A percentile compares a stretch with the other conserved stretches of the same genome.
Conservation (phyloP, 2,329 filamentous ascomycete species). For the Talaromyces sp. region DNA sequence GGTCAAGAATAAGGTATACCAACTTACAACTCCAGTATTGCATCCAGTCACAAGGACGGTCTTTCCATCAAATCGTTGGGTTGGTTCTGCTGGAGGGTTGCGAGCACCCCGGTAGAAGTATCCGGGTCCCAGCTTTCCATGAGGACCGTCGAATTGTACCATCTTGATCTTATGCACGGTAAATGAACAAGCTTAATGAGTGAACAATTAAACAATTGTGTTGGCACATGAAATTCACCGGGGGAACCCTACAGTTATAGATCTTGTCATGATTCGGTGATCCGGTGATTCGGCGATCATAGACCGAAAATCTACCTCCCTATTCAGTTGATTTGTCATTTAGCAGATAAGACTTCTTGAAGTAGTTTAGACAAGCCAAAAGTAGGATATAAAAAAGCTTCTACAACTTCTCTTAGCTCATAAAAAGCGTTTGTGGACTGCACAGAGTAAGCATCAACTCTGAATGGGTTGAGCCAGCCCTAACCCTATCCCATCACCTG, state of each 20-base stretch:
- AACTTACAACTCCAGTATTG: constrained; percentile 13
- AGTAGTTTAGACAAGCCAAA: not conserved
- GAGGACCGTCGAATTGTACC: constrained; percentile 18
- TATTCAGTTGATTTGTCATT: not conserved
- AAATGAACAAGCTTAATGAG: not conserved
- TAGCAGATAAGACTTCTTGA: not conserved
- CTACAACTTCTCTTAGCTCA: not conserved
- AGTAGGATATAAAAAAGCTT: not conserved
- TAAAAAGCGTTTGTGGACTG: not conserved
- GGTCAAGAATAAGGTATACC: not conserved
- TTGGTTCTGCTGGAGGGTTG: constrained; percentile 17
- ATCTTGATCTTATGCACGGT: not conserved
- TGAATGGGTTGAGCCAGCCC: not conserved
- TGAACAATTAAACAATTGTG: not conserved
- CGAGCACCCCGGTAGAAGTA: constrained; percentile 9
- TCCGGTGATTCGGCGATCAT: constrained; percentile 16
- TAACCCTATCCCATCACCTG: not conserved
- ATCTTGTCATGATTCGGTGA: constrained; percentile 11
- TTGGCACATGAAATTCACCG: not conserved
- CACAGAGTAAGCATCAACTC: not conserved
- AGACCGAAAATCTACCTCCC: not conserved
- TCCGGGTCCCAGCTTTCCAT: not conserved
- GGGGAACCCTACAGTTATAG: not conserved
- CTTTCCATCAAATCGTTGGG: constrained; percentile 12
- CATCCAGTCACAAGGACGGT: constrained; percentile 17